Conservation (phyloP, 441 rosid genomes). For the Arabidopsis lyrata region DNA sequence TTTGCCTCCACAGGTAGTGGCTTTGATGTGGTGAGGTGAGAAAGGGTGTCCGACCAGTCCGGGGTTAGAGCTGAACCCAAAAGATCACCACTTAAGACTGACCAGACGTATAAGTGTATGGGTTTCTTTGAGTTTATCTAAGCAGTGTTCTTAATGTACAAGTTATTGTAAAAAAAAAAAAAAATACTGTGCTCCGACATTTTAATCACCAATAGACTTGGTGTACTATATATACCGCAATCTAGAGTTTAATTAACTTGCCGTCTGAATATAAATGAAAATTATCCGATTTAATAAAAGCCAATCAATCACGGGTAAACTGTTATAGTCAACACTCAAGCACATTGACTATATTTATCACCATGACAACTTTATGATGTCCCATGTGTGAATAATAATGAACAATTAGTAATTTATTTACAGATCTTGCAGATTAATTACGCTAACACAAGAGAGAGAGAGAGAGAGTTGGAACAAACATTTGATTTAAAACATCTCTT, state of each 20-base stretch:
- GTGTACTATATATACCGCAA: no score
- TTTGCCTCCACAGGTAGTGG: background rate
- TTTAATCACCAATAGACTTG: slow-evolving; percentile 2
- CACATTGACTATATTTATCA: slow-evolving; percentile 25
- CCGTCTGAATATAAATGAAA: background rate
- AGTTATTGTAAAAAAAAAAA: no score
- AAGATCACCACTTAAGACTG: background rate
- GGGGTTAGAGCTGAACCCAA: background rate
- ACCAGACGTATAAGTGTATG: background rate
- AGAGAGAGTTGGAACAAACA: slow-evolving; percentile 40
- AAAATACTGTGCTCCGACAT: no score
- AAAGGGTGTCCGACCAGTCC: background rate
- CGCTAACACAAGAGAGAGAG: background rate
- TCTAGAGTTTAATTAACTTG: no score
- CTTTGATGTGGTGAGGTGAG: background rate
- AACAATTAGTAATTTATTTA: slow-evolving; percentile 25
- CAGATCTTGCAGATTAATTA: slow-evolving; percentile 36
- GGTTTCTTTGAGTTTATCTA: no score
- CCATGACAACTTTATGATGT: slow-evolving; percentile 31
- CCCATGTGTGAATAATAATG: slow-evolving; percentile 32
- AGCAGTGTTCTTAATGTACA: no score
- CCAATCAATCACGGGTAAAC: slow-evolving; percentile 29
- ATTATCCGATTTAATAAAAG: background rate
- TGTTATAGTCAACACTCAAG: slow-evolving; percentile 21
- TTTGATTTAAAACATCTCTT: slow-evolving; percentile 43